A percentile compares a stretch with the other conserved stretches of the same genome.
Evolutionary conservation across 1,284 basidiomycete species (phyloP).

Genomic region (Sanghuangporus weigelae): DNA sequence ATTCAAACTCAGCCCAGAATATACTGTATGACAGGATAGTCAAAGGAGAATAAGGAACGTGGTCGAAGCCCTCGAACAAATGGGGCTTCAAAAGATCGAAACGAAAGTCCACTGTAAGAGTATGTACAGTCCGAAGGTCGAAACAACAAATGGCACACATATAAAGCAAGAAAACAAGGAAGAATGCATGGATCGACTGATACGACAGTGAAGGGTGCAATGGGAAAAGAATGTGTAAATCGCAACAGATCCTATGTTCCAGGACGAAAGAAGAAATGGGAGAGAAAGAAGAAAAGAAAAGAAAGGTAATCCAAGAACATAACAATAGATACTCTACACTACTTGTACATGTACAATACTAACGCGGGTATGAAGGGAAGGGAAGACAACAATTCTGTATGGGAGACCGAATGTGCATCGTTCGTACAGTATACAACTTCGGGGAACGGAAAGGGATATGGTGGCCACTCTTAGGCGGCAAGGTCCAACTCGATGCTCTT

Average conservation of each 20-base stretch:
- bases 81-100: too few relatives aligned
- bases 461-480: neutral
- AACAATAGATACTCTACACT: constrained; percentile 13
- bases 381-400: neutral
- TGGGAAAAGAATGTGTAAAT: neutral
- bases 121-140: too few relatives aligned
- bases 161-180: too few relatives aligned
- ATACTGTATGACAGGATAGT: too few relatives aligned
- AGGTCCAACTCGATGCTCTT: neutral
- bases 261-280: neutral
- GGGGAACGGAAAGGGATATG: neutral
- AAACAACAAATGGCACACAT: too few relatives aligned
- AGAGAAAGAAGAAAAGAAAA: neutral
- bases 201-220: neutral
- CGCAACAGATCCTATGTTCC: neutral
- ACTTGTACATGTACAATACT: neutral
- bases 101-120: too few relatives aligned
- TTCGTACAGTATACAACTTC: neutral
- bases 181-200: too few relatives aligned
- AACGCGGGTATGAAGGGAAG: neutral
- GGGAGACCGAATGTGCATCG: neutral
- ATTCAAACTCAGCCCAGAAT: too few relatives aligned
- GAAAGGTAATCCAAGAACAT: neutral
- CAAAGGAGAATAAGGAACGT: too few relatives aligned
- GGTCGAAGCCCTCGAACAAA: too few relatives aligned